Evolutionary conservation across 495 filamentous ascomycete species (phyloP), one percentile per base, ranked within the genome.

Genomic region (Aspergillus panamensis): DNA sequence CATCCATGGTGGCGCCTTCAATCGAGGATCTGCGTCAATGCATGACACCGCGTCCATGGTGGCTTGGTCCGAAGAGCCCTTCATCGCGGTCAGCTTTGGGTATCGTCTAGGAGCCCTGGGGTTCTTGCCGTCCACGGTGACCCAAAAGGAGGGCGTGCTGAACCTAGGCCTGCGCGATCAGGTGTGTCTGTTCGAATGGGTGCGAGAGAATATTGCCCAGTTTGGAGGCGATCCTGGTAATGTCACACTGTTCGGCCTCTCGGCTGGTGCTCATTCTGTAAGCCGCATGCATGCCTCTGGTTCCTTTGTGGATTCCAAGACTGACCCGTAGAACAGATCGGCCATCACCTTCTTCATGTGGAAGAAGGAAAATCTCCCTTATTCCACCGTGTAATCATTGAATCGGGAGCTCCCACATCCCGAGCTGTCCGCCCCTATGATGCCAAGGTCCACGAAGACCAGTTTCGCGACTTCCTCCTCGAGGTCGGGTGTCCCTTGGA

Each of bases 131-230:
- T 82, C 80, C 1, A 69, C 61, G 6, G 31, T 80, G 48, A 75
- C 77, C 0, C 78, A 78, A 4, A 75, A 77, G 47, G 79, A 83
- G 45, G 83, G 81, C 0, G 6, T 82, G 31, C 62, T 86, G 53
- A 89, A 89, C 62, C 66, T 87, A 9, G 86, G 86, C 13, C 66
- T 89, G 49, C 80, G 79, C 60, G 85, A 89, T 66, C 85, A 88
- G 62, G 65, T 80, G 20, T 62, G 77, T 30, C 50, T 83, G 44
- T 73, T 89, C 48, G 67, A 82, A 65, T 87, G 85, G 85, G 80
- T 87, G 12, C 72, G 77, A 57, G 73, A 81, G 9, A 87, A 86
- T 59, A 81, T 85, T 30, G 73, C 62, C 9, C 69, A 65, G 0
- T 82, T 88, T 66, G 83, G 84, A 0, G 85, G 86, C 6, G 82